These are phyloP conservation scores for Chenopodium formosanum DNA, from an alignment of 148 eudicot genomes.

Conservation along the genomic window DNA sequence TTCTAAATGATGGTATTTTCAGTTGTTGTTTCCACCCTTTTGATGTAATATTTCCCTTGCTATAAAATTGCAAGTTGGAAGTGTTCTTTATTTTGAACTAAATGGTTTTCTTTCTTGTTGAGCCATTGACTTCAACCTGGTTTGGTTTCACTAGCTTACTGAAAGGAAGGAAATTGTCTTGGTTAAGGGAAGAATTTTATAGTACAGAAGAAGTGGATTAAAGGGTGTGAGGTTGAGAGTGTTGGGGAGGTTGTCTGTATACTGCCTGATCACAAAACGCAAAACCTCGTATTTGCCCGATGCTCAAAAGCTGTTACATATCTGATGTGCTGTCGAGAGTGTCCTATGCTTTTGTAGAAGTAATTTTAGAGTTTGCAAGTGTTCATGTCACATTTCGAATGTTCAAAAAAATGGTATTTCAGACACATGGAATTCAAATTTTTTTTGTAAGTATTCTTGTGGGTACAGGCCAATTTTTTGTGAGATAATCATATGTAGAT, in stretches of 20 bases:
- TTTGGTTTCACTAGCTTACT: neutral
- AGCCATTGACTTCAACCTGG: neutral
- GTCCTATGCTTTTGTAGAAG: too few relatives aligned
- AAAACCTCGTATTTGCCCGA: too few relatives aligned
- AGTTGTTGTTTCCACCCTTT: neutral
- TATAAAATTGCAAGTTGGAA: neutral
- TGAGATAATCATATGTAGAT: neutral
- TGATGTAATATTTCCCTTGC: neutral
- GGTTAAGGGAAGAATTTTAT: neutral
- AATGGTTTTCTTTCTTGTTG: neutral
- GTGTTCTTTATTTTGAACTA: neutral
- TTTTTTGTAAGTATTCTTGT: neutral
- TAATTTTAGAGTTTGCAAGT: too few relatives aligned
- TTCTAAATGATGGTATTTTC: neutral
- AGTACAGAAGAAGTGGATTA: neutral
- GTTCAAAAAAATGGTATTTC: too few relatives aligned
- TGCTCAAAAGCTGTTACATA: too few relatives aligned
- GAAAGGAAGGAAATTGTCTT: neutral
- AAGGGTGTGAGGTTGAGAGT: too few relatives aligned
- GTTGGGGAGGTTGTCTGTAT: neutral
- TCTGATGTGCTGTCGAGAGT: too few relatives aligned
- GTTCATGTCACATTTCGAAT: too few relatives aligned
- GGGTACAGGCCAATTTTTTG: neutral
- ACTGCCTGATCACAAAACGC: too few relatives aligned
- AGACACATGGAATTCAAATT: too few relatives aligned